These are phyloP conservation scores for Ophiostoma himal-ulmi DNA, from an alignment of 2,329 filamentous ascomycete genomes.

Conservation along the genomic window DNA sequence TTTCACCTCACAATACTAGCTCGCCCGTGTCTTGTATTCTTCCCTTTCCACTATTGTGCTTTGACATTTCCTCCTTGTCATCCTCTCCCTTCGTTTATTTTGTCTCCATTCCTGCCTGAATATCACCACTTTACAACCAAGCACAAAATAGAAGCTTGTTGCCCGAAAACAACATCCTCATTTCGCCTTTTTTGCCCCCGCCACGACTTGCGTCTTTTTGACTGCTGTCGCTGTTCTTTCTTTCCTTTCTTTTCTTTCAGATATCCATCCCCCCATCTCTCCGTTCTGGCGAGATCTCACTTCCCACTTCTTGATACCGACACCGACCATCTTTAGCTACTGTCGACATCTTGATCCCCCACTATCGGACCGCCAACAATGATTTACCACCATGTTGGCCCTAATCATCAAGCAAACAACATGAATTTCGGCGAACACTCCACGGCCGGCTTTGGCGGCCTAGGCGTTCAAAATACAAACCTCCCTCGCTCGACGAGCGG, in stretches of 20 bases:
- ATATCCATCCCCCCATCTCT: not conserved
- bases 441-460: not conserved
- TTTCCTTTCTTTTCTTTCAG: not conserved
- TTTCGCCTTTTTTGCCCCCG: not conserved
- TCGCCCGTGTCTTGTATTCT: not conserved
- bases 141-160: not conserved
- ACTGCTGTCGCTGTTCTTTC: too few species aligned
- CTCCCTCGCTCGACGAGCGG: not conserved
- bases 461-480: not conserved
- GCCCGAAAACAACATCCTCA: not conserved
- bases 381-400: not conserved
- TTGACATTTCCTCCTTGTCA: not conserved
- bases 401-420: not conserved
- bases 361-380: not conserved
- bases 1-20: not conserved
- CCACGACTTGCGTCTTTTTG: not conserved
- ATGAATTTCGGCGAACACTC: not conserved
- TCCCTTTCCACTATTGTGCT: not conserved
- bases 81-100: not conserved
- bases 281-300: not conserved
- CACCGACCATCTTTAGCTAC: not conserved
- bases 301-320: not conserved
- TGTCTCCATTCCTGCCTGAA: not conserved
- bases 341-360: not conserved
- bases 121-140: not conserved